These are phyloP conservation scores for Hypoxylon rickii DNA, from an alignment of 495 filamentous ascomycete species.

Conservation along the genomic window DNA sequence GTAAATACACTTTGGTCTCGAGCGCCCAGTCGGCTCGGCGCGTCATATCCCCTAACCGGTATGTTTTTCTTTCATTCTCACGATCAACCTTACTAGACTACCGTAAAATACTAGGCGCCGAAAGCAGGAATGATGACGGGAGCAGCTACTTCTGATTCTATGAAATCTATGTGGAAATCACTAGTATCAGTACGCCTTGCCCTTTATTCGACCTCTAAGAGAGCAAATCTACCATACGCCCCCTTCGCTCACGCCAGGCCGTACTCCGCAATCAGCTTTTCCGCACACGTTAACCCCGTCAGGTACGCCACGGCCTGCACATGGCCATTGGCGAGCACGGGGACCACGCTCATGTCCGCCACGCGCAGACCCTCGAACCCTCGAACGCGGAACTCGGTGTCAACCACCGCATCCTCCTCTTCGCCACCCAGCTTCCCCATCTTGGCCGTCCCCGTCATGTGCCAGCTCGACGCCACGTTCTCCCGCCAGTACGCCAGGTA, in stretches of 20 bases:
- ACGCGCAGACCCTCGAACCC: slow-evolving; percentile 63
- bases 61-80: too few species aligned
- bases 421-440: slow-evolving; percentile 59
- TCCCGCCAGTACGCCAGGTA: slow-evolving; percentile 54
- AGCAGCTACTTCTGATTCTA: too few species aligned
- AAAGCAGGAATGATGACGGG: too few species aligned
- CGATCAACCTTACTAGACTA: too few species aligned
- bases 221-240: too few species aligned
- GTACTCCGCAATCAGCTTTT: slow-evolving; percentile 53
- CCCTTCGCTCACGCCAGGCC: slow-evolving; percentile 14
- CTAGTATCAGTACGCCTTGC: too few species aligned
- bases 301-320: slow-evolving; percentile 44
- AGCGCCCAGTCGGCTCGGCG: too few species aligned
- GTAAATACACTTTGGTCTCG: too few species aligned
- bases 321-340: slow-evolving; percentile 52
- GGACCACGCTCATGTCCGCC: slow-evolving; percentile 68
- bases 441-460: slow-evolving; percentile 64
- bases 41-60: too few species aligned
- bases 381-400: slow-evolving; percentile 57
- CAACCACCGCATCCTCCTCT: slow-evolving; percentile 54
- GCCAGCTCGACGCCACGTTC: slow-evolving; percentile 48
- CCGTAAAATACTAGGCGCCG: too few species aligned
- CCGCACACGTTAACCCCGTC: slow-evolving; percentile 46
- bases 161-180: too few species aligned
- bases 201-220: too few species aligned